Evolutionary conservation across 306 rosid genomes (phyloP).

Genomic region (Cucumis melo): DNA sequence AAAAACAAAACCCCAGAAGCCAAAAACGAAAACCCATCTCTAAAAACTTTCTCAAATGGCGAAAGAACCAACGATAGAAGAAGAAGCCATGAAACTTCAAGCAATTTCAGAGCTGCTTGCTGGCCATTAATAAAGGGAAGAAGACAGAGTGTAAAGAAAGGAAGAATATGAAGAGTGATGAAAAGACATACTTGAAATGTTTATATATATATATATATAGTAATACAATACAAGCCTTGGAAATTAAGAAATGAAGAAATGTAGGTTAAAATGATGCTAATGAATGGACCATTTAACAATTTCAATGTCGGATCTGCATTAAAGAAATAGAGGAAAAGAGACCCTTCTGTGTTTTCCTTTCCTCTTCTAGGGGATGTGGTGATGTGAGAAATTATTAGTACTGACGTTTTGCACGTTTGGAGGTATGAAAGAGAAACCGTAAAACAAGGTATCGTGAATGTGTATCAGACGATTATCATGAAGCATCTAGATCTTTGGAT

Average conservation of each 20-base stretch:
- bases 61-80: constrained; percentile 15
- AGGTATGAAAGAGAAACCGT: no score
- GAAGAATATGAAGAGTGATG: background rate
- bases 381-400: background rate
- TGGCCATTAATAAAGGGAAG: background rate
- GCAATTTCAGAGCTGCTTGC: background rate
- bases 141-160: constrained; percentile 1
- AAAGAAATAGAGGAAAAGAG: background rate
- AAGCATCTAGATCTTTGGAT: no score
- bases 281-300: background rate
- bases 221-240: background rate
- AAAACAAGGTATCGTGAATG: no score
- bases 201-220: no score
- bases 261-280: background rate
- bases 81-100: background rate
- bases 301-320: background rate
- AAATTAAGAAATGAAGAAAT: background rate
- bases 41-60: constrained; percentile 10
- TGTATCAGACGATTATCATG: no score
- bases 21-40: constrained; percentile 44
- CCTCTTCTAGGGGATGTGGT: background rate
- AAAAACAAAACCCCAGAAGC: constrained; percentile 36
- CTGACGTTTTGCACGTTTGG: no score
- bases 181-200: background rate
- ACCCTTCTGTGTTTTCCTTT: background rate